Base-by-base conservation (phyloP, 2,329 filamentous ascomycete genomes). In the Xylariaceae sp. region DNA sequence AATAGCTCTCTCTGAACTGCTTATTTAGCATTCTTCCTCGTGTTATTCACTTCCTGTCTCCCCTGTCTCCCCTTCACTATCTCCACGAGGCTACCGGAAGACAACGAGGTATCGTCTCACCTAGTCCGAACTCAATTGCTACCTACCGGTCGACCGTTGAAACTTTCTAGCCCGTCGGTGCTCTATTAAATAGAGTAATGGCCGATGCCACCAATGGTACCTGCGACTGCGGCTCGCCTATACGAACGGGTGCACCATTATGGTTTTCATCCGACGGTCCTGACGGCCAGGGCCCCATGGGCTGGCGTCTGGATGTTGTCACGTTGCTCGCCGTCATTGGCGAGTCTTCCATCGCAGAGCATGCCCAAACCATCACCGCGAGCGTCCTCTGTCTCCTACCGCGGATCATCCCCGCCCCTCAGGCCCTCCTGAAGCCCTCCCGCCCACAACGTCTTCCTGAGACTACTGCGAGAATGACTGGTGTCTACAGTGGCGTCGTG, bases 261-360 rank as follows among this genome's bases (percentile, higher is more conserved):
- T 69, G 66, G 67, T 69, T 70, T 47, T 57, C 63, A 6, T 68
- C 80, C 6, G 67, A 67, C 27, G 70, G 70, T 50, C 70, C 67
- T 30, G 65, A 67, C 6, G 72, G 71, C 39, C 51, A 65, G 26
- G 68, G 67, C 18, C 68, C 70, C 4, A 46, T 59, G 33, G 76
- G 75, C 55, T 85, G 82, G 81, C 76, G 77, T 23, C 75, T 86
- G 39, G 83, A 86, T 62, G 81, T 85, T 39, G 82, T 86, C 53
- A 83, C 81, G 29, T 77, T 86, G 24, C 77, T 86, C 46, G 83
- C 83, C 55, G 80, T 86, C 62, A 82, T 86, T 51, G 83, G 83
- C 65, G 83, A 86, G 70, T 78, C 77, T 2, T 78, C 80, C 15
- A 82, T 86, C 56, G 75, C 78, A 36, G 79, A 81, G 55, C 82